Evolutionary conservation across 1,139 yeast species (phyloP).

Genomic region (Pichia cactophila): DNA sequence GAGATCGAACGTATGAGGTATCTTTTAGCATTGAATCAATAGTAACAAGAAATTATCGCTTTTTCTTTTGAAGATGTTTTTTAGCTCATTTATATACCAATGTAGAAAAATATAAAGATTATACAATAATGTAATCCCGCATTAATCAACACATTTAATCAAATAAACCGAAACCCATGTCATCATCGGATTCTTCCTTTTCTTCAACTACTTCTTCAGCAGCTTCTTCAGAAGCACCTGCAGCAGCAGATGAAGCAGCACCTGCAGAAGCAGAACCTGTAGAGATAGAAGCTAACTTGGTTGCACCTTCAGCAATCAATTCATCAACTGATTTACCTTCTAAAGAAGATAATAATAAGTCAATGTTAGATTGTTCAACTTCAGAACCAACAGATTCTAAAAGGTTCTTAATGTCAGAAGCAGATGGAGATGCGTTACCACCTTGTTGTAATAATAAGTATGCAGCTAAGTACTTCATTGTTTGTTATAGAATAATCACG

Average conservation of each 20-base stretch:
- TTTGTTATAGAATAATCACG: constrained; percentile 35
- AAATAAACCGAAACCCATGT: constrained; percentile 33
- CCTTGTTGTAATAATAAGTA: constrained; percentile 62
- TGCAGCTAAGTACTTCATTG: constrained; percentile 62
- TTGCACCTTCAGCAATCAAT: constrained; percentile 92
- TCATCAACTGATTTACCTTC: constrained; percentile 91
- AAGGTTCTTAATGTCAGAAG: constrained; percentile 82
- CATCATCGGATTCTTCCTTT: constrained; percentile 41
- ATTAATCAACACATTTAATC: constrained; percentile 21
- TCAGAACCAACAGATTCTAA: constrained; percentile 93
- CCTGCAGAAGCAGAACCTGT: constrained; percentile 93
- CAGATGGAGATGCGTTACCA: constrained; percentile 76
- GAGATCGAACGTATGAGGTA: constrained; percentile 8
- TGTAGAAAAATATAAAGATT: background rate
- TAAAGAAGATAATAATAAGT: constrained; percentile 78
- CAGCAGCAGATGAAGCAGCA: constrained; percentile 58
- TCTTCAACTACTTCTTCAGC: constrained; percentile 64
- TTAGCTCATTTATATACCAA: background rate
- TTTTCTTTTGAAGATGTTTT: background rate
- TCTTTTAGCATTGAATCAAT: constrained; percentile 1
- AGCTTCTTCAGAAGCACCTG: constrained; percentile 60
- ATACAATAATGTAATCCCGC: background rate
- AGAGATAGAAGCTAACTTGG: constrained; percentile 95
- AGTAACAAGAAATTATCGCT: too few species aligned
- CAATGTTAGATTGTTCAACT: constrained; percentile 84